Evolutionary conservation across 306 rosid species (phyloP).

Genomic region (Trifolium dubium): DNA sequence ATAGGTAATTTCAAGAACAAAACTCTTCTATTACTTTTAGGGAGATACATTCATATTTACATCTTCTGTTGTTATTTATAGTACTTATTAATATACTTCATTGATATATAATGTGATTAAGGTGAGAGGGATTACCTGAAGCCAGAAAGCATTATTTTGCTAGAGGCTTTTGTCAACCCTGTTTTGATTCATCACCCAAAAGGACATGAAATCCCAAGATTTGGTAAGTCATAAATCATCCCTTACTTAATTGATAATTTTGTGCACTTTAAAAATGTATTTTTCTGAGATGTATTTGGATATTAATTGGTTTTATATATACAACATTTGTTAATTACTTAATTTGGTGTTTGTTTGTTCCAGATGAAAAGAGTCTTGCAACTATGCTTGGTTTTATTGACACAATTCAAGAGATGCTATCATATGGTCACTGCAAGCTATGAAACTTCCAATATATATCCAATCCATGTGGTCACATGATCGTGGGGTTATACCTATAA

Average conservation of each 20-base stretch:
- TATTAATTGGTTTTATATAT: conserved; percentile 8
- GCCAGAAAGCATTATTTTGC: conserved; percentile 48
- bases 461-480: too few relatives aligned
- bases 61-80: background rate
- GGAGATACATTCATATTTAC: background rate
- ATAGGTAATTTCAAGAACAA: conserved; percentile 45
- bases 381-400: conserved; percentile 49
- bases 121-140: conserved; percentile 57
- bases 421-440: background rate
- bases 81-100: background rate
- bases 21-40: background rate
- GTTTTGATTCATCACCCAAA: conserved; percentile 55
- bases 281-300: background rate
- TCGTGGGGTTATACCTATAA: too few relatives aligned
- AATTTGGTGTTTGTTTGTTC: background rate
- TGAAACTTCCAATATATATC: too few relatives aligned
- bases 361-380: conserved; percentile 47
- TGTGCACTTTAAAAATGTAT: background rate
- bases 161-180: conserved; percentile 52
- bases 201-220: conserved; percentile 55
- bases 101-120: conserved; percentile 34
- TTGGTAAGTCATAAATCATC: conserved; percentile 43
- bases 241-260: background rate
- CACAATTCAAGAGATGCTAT: conserved; percentile 31
- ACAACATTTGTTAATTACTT: background rate